phyloP scores from a whole-genome alignment of 768 basidiomycete species.

The Paxillus involutus region DNA sequence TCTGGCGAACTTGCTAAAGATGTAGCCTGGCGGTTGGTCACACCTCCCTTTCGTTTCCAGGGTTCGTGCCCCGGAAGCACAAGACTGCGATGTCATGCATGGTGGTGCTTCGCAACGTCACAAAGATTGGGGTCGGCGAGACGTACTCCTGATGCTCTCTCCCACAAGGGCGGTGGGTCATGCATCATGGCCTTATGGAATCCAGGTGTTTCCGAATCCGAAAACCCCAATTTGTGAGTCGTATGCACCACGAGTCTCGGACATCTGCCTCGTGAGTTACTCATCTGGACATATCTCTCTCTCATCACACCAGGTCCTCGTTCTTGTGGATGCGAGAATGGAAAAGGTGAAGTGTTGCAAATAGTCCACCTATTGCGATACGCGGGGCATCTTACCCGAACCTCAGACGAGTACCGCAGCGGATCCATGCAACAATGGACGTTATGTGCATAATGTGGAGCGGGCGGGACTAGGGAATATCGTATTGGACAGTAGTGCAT shows the following conservation, averaged over 20 bases:
- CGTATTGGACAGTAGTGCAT: too few relatives aligned
- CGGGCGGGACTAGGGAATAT: too few relatives aligned
- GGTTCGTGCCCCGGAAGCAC: slow-evolving; percentile 10
- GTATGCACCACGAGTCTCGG: slow-evolving; percentile 1
- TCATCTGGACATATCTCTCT: neutral
- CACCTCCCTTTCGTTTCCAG: slow-evolving; percentile 16
- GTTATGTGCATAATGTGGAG: too few relatives aligned
- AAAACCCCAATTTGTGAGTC: slow-evolving; percentile 9
- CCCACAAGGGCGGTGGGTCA: too few relatives aligned
- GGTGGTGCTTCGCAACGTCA: slow-evolving; percentile 11
- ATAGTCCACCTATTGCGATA: too few relatives aligned
- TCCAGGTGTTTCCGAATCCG: too few relatives aligned
- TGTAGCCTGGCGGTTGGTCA: slow-evolving; percentile 6
- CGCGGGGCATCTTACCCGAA: too few relatives aligned
- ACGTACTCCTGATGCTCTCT: neutral
- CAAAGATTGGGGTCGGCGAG: slow-evolving; percentile 12
- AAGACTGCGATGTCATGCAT: slow-evolving; percentile 15
- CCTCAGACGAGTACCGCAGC: too few relatives aligned
- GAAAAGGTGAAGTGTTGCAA: neutral
- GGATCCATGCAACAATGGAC: too few relatives aligned
- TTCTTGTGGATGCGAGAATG: slow-evolving; percentile 2
- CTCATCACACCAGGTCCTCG: slow-evolving; percentile 10
- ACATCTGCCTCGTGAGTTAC: too few relatives aligned
- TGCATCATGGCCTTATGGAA: too few relatives aligned
- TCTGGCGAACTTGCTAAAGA: neutral